Evolutionary conservation across 140 eudicot genomes (phyloP).

Genomic region (Bidens hawaiensis): DNA sequence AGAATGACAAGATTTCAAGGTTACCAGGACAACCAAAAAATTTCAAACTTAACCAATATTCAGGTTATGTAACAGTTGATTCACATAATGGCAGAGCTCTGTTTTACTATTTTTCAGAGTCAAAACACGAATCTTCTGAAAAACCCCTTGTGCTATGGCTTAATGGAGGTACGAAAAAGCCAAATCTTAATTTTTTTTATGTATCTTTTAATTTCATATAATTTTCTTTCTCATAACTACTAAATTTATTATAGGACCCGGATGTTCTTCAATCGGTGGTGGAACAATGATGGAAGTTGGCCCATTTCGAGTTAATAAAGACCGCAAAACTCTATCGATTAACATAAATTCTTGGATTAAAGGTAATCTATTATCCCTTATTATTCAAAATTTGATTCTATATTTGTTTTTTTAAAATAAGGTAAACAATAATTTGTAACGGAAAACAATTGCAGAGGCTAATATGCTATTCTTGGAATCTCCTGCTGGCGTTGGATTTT

Average conservation of each 20-base stretch:
- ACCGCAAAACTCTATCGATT: slow-evolving; percentile 33
- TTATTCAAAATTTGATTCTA: neutral
- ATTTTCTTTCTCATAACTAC: neutral
- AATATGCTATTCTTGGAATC: slow-evolving; percentile 67
- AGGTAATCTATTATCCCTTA: slow-evolving; percentile 26
- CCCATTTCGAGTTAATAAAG: slow-evolving; percentile 53
- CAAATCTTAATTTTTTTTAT: neutral
- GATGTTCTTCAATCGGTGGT: slow-evolving; percentile 67
- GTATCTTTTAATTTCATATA: neutral
- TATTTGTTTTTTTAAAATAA: too few species aligned
- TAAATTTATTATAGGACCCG: slow-evolving; percentile 42
- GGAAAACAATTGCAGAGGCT: slow-evolving; percentile 45
- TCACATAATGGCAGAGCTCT: slow-evolving; percentile 43
- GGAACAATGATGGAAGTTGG: slow-evolving; percentile 71
- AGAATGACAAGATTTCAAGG: slow-evolving; percentile 30
- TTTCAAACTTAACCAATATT: slow-evolving; percentile 37
- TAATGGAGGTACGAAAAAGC: slow-evolving; percentile 51
- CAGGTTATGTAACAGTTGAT: slow-evolving; percentile 59
- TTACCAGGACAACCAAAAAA: slow-evolving; percentile 51
- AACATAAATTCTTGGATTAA: slow-evolving; percentile 43
- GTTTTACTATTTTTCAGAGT: slow-evolving; percentile 56
- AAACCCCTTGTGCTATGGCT: slow-evolving; percentile 72
- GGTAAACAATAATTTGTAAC: neutral
- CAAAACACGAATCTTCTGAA: slow-evolving; percentile 24
- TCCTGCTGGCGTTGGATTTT: too few species aligned